These are phyloP conservation scores for Eremochloa ophiuroides DNA, from an alignment of 176 grass and related monocot species.

Conservation along the genomic window DNA sequence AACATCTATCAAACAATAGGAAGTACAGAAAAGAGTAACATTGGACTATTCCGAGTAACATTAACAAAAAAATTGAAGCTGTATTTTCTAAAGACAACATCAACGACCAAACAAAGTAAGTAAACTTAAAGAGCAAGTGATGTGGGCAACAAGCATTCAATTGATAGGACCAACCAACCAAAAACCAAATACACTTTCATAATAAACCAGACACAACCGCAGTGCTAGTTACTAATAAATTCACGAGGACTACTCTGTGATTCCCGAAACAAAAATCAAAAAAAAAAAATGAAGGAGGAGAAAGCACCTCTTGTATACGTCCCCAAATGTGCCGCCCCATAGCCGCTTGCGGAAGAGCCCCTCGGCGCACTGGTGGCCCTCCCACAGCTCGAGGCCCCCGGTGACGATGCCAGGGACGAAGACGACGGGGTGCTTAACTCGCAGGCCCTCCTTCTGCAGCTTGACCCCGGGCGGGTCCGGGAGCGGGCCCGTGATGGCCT, in stretches of 20 bases:
- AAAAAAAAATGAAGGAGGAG: not conserved
- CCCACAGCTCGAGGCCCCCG: slow-evolving; percentile 94
- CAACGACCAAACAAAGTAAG: slow-evolving; percentile 17
- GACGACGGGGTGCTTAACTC: slow-evolving; percentile 80
- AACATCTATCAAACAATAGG: slow-evolving; percentile 2
- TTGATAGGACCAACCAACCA: slow-evolving; percentile 3
- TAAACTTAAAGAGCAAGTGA: not conserved
- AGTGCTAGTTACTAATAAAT: not conserved
- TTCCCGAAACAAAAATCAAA: not conserved
- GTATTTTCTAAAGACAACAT: slow-evolving; percentile 4
- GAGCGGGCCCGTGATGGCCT: slow-evolving; percentile 88
- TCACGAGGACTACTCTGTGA: not conserved
- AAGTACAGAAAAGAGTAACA: not conserved
- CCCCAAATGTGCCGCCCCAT: slow-evolving; percentile 94
- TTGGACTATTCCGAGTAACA: not conserved
- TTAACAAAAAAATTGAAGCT: not conserved
- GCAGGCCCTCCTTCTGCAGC: slow-evolving; percentile 88
- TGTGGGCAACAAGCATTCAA: slow-evolving; percentile 1
- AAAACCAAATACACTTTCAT: not conserved
- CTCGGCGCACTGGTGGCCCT: slow-evolving; percentile 92
- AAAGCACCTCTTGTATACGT: slow-evolving; percentile 90
- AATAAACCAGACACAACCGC: slow-evolving; percentile 5
- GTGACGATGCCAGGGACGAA: slow-evolving; percentile 98
- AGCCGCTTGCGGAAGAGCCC: slow-evolving; percentile 92
- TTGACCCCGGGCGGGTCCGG: slow-evolving; percentile 91